Evolutionary conservation across 768 basidiomycete genomes (phyloP).

Genomic region (Pleurotus salmoneostramineus): DNA sequence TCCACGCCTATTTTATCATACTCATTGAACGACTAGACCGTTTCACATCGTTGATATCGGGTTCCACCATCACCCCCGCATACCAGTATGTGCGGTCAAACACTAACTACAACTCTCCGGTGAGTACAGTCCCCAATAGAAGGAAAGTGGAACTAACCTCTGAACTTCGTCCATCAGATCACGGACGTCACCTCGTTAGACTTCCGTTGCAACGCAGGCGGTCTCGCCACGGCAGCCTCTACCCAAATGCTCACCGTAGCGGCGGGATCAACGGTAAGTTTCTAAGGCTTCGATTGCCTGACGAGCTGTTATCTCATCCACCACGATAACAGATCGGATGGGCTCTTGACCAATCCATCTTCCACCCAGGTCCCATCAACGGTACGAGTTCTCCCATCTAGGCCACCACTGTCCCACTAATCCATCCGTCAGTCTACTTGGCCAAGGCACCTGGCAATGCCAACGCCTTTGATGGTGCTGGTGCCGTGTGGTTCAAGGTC

Average conservation of each 20-base stretch:
- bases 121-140: conserved; percentile 12
- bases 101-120: conserved; percentile 35
- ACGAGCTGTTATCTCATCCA: neutral
- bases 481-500: conserved; percentile 44
- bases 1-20: too few species aligned
- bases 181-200: conserved; percentile 41
- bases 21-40: conserved; percentile 27
- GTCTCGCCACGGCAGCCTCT: conserved; percentile 25
- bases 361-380: conserved; percentile 38
- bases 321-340: conserved; percentile 29
- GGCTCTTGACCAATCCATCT: conserved; percentile 36
- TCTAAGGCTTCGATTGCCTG: neutral
- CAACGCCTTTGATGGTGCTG: conserved; percentile 40
- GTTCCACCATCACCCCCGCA: conserved; percentile 29
- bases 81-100: conserved; percentile 43
- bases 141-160: too few species aligned
- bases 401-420: neutral
- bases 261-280: conserved; percentile 30
- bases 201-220: conserved; percentile 40
- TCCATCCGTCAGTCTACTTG: conserved; percentile 24
- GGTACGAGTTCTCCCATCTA: conserved; percentile 7
- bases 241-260: conserved; percentile 35
- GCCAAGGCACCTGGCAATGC: conserved; percentile 33
- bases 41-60: conserved; percentile 38
- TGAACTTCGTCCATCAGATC: conserved; percentile 21